phyloP scores from a whole-genome alignment of 2,329 filamentous ascomycete species.

The Aureobasidium sp. region DNA sequence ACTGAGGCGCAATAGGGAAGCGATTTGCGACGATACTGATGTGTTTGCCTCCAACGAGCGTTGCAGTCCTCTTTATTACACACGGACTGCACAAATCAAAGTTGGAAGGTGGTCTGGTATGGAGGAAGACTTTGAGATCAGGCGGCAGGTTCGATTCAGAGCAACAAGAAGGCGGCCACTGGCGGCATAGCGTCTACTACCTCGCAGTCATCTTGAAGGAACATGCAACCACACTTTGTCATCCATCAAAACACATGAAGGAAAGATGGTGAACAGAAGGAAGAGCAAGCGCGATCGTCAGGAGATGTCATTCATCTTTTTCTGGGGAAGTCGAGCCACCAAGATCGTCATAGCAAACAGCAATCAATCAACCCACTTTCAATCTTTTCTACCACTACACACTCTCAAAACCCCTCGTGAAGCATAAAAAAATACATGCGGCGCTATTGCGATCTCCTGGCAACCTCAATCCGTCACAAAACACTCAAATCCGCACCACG shows the following conservation, averaged over 20 bases:
- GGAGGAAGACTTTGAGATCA: no score
- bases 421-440: slow-evolving; percentile 6
- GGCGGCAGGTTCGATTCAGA: background rate
- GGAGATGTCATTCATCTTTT: background rate
- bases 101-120: background rate
- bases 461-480: background rate
- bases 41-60: background rate
- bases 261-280: background rate
- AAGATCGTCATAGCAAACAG: slow-evolving; percentile 10
- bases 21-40: background rate
- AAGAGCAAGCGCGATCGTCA: slow-evolving; percentile 1
- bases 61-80: background rate
- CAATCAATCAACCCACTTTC: background rate
- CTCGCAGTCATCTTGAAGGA: background rate
- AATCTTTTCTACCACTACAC: background rate
- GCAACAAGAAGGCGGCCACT: background rate
- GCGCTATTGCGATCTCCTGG: background rate
- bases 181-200: background rate
- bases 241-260: background rate
- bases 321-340: slow-evolving; percentile 4
- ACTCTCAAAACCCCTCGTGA: background rate
- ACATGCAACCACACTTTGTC: background rate
- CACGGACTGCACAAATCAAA: background rate
- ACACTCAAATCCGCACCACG: background rate
- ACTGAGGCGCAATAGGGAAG: background rate